Base-by-base conservation (phyloP, 2,329 filamentous ascomycete genomes). In the Penicillium sp. region DNA sequence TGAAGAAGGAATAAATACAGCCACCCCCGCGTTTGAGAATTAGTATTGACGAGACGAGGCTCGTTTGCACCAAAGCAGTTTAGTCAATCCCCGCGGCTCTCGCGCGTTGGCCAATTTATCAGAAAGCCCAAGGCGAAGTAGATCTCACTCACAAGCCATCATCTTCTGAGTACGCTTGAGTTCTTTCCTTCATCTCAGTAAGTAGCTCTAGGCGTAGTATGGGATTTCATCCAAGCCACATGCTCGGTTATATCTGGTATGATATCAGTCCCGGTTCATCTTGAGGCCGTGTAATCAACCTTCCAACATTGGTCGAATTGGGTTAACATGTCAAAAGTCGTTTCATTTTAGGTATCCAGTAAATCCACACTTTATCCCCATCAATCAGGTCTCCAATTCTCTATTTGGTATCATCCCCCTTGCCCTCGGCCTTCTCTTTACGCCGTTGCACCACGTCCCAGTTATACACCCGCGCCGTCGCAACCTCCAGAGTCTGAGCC, bases 361-460 rank as follows among this genome's bases (percentile, higher is more conserved):
- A 37, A 45, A 65, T 62, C 61, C 62, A 56, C 58, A 46, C 49
- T 57, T 40, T 19, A 26, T 19, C 37, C 37, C 51, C 38, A 11
- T 63, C 37, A 67, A 68, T 65, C 73, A 76, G 71, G 6, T 10
- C 38, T 19, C 38, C 73, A 46, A 62, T 63, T 70, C 70, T 62
- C 74, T 74, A 45, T 78, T 77, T 87, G 64, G 87, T 85, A 54
- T 72, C 73, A 59, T 77, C 77, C 14, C 77, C 77, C 74, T 80
- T 79, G 52, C 79, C 80, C 43, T 83, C 80, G 3, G 80, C 83
- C 77, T 93, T 95, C 63, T 97, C 93, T 82, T 97, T 97, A 69
- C 95, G 85, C 79, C 96, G 92, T 82, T 97, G 91, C 46, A 94
- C 92, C 4, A 99, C 93, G 73, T 99, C 95, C 94, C 95, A 98